Base-by-base conservation (phyloP, 2,329 filamentous ascomycete genomes). In the Alternaria solani region DNA sequence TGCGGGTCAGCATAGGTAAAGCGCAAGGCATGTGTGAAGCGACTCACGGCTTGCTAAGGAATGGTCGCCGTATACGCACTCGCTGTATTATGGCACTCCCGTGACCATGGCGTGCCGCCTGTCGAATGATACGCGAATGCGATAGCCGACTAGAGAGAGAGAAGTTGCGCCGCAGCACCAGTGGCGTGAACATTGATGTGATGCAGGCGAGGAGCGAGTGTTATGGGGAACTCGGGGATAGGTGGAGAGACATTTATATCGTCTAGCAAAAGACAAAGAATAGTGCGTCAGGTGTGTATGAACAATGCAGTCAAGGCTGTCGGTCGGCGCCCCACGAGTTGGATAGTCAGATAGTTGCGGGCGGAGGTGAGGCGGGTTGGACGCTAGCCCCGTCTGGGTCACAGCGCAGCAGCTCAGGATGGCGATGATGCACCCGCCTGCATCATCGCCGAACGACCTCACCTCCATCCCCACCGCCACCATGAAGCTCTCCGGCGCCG, bases 401-500 rank as follows among this genome's bases (percentile, higher is more conserved):
- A 63, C 61, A 62, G 67, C 58, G 30, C 46, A 48, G 44, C 44
- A 49, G 46, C 46, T 49, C 46, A 49, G 46, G 46, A 49, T 38
- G 46, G 46, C 46, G 46, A 49, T 49, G 46, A 49, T 49, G 46
- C 46, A 57, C 54, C 53, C 65, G 70, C 70, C 59, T 60, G 61
- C 66, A 70, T 71, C 70, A 65, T 64, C 59, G 61, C 64, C 38
- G 62, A 61, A 39, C 52, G 25, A 26, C 39, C 26, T 51, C 68
- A 66, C 55, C 64, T 34, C 65, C 49, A 57, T 65, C 67, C 68
- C 65, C 68, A 62, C 67, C 58, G 60, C 73, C 75, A 80, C 73
- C 62, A 84, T 83, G 81, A 83, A 80, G 79, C 74, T 80, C 52
- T 78, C 77, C 58, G 71, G 76, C 62, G 71, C 76, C 66, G 65